phyloP scores from a whole-genome alignment of 768 basidiomycete genomes.

The Kwoniella mangroviensis region DNA sequence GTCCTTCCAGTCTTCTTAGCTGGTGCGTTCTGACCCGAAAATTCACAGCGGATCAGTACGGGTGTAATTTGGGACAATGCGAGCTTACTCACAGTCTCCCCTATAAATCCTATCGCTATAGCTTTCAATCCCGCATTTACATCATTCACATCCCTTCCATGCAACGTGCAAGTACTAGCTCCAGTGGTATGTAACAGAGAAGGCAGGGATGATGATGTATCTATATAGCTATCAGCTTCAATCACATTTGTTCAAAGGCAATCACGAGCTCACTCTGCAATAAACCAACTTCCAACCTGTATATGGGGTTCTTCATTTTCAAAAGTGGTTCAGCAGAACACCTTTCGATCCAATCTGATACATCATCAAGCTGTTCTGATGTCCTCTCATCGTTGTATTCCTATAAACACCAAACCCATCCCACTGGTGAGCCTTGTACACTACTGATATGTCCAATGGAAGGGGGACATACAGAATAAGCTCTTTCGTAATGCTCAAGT shows the following conservation, averaged over 20 bases:
- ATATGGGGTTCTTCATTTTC: constrained; percentile 13
- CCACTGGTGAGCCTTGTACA: too few species aligned
- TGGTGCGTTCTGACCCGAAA: not conserved
- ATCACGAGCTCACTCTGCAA: constrained; percentile 42
- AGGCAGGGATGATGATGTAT: constrained; percentile 27
- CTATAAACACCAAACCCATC: constrained; percentile 13
- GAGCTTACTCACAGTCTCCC: constrained; percentile 33
- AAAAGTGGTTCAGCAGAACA: constrained; percentile 28
- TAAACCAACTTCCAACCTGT: constrained; percentile 38
- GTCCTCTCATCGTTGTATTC: constrained; percentile 30
- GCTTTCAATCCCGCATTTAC: constrained; percentile 24
- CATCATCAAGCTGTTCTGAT: constrained; percentile 45
- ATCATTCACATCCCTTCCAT: constrained; percentile 35
- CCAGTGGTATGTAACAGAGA: constrained; percentile 19
- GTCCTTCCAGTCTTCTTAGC: constrained; percentile 31
- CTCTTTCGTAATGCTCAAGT: constrained; percentile 20
- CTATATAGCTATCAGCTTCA: constrained; percentile 22
- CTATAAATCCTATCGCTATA: constrained; percentile 35
- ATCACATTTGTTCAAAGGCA: too few species aligned
- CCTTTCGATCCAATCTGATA: constrained; percentile 46
- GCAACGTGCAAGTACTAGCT: constrained; percentile 14
- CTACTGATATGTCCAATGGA: too few species aligned
- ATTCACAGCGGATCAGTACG: constrained; percentile 8
- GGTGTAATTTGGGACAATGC: not conserved
- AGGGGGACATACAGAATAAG: constrained; percentile 24